Evolutionary conservation across 306 rosid genomes (phyloP).

Genomic region (Medicago ruthenica): DNA sequence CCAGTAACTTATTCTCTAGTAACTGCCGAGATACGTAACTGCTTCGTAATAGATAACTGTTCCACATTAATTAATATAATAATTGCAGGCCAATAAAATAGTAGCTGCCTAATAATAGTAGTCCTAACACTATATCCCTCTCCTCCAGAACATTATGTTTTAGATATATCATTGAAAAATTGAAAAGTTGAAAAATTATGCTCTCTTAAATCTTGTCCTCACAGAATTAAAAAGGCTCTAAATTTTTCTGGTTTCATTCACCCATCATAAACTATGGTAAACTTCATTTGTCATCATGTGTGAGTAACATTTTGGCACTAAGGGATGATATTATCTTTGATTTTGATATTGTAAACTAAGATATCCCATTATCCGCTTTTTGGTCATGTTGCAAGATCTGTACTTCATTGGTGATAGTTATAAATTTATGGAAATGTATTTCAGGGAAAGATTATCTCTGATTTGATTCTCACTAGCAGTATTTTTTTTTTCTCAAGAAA

Average conservation of each 20-base stretch:
- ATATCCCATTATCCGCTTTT: not conserved
- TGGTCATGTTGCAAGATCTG: slow-evolving; percentile 15
- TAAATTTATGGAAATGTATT: slow-evolving; percentile 27
- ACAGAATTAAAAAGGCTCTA: not conserved
- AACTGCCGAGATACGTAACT: too few relatives aligned
- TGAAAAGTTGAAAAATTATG: slow-evolving; percentile 8
- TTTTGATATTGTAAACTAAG: slow-evolving; percentile 26
- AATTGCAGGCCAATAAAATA: too few relatives aligned
- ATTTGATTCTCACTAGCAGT: slow-evolving; percentile 25
- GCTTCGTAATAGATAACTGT: too few relatives aligned
- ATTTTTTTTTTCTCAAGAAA: slow-evolving; percentile 26
- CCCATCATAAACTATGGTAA: slow-evolving; percentile 18
- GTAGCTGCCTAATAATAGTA: too few relatives aligned
- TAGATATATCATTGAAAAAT: slow-evolving; percentile 9
- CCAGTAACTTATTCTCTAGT: too few relatives aligned
- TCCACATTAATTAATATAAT: too few relatives aligned
- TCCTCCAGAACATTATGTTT: slow-evolving; percentile 1
- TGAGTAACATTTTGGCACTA: not conserved
- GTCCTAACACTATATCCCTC: not conserved
- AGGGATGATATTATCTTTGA: not conserved
- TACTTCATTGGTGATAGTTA: slow-evolving; percentile 9
- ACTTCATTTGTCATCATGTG: slow-evolving; percentile 1
- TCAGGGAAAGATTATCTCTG: slow-evolving; percentile 20
- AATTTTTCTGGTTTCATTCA: slow-evolving; percentile 6
- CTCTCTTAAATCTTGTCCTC: not conserved